phyloP scores from a whole-genome alignment of 768 basidiomycete genomes.

The Pseudohyphozyma bogoriensis region DNA sequence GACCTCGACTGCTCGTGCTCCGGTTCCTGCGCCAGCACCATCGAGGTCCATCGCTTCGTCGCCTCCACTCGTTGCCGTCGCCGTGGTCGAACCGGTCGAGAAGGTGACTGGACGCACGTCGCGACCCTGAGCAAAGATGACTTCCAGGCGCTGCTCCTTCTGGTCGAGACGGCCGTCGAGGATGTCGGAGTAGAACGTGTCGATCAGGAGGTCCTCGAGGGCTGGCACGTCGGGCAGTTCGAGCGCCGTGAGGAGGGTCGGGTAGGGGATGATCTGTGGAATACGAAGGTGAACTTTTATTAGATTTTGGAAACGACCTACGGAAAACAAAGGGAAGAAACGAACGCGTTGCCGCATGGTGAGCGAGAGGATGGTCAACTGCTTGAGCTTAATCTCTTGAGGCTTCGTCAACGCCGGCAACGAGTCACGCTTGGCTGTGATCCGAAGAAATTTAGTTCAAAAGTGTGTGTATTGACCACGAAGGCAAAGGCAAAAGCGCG shows the following conservation, averaged over 20 bases:
- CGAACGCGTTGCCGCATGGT: slow-evolving; percentile 54
- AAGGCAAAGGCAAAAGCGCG: too few species aligned
- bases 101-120: slow-evolving; percentile 64
- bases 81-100: slow-evolving; percentile 45
- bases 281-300: slow-evolving; percentile 33
- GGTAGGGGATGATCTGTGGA: slow-evolving; percentile 64
- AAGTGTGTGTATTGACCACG: too few species aligned
- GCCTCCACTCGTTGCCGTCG: too few species aligned
- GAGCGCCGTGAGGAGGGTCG: slow-evolving; percentile 56
- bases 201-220: slow-evolving; percentile 93
- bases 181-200: slow-evolving; percentile 84
- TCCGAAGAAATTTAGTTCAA: slow-evolving; percentile 6
- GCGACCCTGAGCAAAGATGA: slow-evolving; percentile 84
- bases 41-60: slow-evolving; percentile 1
- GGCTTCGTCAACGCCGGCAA: slow-evolving; percentile 53
- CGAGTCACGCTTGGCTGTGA: slow-evolving; percentile 45
- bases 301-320: neutral
- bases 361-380: slow-evolving; percentile 79
- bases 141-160: slow-evolving; percentile 74
- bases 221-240: slow-evolving; percentile 71
- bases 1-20: too few species aligned
- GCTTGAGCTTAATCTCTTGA: slow-evolving; percentile 80
- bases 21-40: neutral
- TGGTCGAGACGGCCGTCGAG: slow-evolving; percentile 89
- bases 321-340: slow-evolving; percentile 1